Base-by-base conservation (phyloP, 2,329 filamentous ascomycete genomes). In the Mariannaea elegans region DNA sequence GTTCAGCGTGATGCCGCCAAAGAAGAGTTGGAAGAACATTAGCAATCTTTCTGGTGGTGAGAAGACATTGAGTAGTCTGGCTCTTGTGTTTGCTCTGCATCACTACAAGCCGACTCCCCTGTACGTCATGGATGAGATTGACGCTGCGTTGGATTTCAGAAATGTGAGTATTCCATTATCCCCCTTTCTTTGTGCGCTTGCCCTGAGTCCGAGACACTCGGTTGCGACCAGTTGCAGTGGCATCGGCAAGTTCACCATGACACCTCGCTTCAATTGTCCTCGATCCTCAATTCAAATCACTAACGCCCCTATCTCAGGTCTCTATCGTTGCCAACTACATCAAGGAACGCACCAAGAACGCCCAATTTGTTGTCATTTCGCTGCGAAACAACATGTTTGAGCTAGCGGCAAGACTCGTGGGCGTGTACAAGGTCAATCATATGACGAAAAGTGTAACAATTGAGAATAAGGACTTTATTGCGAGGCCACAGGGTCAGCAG, bases 1-100 rank as follows among this genome's bases (percentile, higher is more conserved):
- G 46, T 99, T 99, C 82, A 94, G 90, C 56, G 96, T 99, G 66
- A 99, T 99, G 95, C 96, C 95, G 49, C 95, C 95, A 12, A 99
- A 99, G 87, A 99, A 99, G 85, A 95, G 91, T 73, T 99, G 96
- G 96, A 99, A 97, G 85, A 99, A 98, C 75, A 99, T 99, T 73
- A 90, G 91, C 73, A 98, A 99, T 76, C 76, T 99, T 68, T 94
- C 90, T 29, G 95, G 95, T 82, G 95, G 95, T 64, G 95, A 99
- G 80, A 99, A 99, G 87, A 99, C 95, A 34, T 80, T 99, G 63
- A 95, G 91, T 67, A 94, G 90, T 77, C 79, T 99, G 77, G 95
- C 95, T 19, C 81, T 99, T 57, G 95, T 99, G n/a, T 99, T 99
- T 82, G 95, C 95, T 27, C 79, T 99, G 71, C 95, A 99, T 77